Base-by-base conservation (phyloP, 1,284 basidiomycete species). In the Rhodotorula sp. region DNA sequence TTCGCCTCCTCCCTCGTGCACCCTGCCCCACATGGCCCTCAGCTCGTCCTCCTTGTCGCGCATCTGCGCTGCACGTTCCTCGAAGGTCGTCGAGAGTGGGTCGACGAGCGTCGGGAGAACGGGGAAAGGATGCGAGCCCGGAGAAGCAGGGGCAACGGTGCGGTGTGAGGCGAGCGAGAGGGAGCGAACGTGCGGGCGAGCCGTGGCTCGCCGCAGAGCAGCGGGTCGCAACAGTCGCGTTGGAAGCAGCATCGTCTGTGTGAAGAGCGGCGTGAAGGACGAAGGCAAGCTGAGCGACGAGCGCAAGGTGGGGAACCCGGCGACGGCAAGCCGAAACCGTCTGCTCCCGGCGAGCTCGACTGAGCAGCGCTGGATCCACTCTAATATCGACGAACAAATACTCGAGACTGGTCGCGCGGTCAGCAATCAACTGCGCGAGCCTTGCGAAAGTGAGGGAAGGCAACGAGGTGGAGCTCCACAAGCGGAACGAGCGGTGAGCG, bases 91-190 rank as follows among this genome's bases (percentile, higher is more conserved):
- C 4, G 58, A 59, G 4, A 46, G 16, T 7, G 64, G 13, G 34
- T 76, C 75, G 61, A 74, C 57, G 12, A 56, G 21, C 23, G 72
- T 67, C 19, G 66, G 66, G 54, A 73, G 41, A 46, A 68, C 64
- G 16, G 66, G 65, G 57, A 64, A 62, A 34, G 53, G 27, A 44
- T 59, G 50, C 53, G 53, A 8, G 25, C 10, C 57, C 34, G 23
- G 45, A 19, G n/a, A 41, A 14, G 49, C 41, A 41, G 13, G 50
- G 23, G 5, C 7, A 5, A 19, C 17, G 16, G 42, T 8, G n/a
- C 25, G 61, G 4, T n/a, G 25, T 44, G 61, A 12, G 42, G 25
- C n/a, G 25, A 53, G 34, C 17, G 14, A 27, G 53, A 34, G 25
- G 3, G 44, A n/a, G 16, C 44, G 52, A 9, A 3, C 34, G 55